Evolutionary conservation across 2,329 filamentous ascomycete species (phyloP).

Genomic region (Madurella fahalii): DNA sequence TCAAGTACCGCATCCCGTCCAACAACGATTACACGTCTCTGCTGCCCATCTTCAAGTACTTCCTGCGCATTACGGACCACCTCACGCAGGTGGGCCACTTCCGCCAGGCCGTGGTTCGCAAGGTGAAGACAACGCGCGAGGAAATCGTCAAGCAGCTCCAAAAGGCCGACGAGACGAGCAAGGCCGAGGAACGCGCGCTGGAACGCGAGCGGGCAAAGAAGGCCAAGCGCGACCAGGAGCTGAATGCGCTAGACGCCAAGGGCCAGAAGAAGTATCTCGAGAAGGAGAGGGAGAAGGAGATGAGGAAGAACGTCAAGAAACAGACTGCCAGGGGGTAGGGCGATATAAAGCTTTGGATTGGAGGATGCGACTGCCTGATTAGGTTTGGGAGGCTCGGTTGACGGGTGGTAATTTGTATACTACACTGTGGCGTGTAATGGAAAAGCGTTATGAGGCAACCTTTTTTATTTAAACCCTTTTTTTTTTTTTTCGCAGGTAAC

Average conservation of each 20-base stretch:
- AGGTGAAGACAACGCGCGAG: slow-evolving; percentile 76
- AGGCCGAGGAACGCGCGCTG: slow-evolving; percentile 69
- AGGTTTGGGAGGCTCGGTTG: background rate
- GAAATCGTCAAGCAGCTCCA: slow-evolving; percentile 74
- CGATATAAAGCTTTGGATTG: background rate
- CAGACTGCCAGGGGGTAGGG: slow-evolving; percentile 48
- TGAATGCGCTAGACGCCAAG: slow-evolving; percentile 72
- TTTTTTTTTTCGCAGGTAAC: too few relatives aligned
- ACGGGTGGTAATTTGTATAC: background rate
- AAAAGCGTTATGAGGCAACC: background rate
- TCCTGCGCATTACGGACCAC: slow-evolving; percentile 78
- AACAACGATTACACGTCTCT: slow-evolving; percentile 60
- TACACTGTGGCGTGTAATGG: background rate
- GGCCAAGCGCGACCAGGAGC: slow-evolving; percentile 80
- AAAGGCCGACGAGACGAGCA: slow-evolving; percentile 72
- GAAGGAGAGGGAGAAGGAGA: slow-evolving; percentile 72
- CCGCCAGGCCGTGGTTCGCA: slow-evolving; percentile 83
- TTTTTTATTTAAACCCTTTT: background rate
- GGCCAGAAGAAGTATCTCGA: slow-evolving; percentile 83
- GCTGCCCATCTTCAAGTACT: slow-evolving; percentile 74
- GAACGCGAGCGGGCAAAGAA: slow-evolving; percentile 77
- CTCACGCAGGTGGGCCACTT: slow-evolving; percentile 77
- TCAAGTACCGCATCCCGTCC: slow-evolving; percentile 68
- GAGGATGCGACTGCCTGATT: background rate
- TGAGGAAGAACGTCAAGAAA: slow-evolving; percentile 53